phyloP scores from a whole-genome alignment of 2,329 filamentous ascomycete genomes.

The Pseudogymnoascus sp. region DNA sequence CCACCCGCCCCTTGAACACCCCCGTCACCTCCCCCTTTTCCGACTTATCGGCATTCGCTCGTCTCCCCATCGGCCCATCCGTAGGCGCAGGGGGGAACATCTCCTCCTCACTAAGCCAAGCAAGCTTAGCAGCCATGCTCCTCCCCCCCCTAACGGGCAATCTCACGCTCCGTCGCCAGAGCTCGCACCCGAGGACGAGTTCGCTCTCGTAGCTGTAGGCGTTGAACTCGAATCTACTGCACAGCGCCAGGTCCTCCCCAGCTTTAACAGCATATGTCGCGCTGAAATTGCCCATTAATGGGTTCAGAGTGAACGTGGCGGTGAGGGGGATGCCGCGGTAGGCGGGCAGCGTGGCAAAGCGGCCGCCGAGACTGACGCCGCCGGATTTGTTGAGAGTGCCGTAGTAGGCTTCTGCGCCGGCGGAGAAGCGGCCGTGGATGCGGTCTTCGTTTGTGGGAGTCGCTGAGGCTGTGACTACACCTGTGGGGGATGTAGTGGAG shows the following conservation, averaged over 20 bases:
- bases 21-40: slow-evolving; percentile 61
- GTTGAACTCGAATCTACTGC: slow-evolving; percentile 92
- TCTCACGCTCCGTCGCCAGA: slow-evolving; percentile 62
- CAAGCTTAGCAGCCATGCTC: slow-evolving; percentile 48
- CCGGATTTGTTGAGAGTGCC: slow-evolving; percentile 90
- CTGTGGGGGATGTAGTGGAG: slow-evolving; percentile 15
- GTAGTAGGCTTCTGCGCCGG: slow-evolving; percentile 91
- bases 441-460: slow-evolving; percentile 41
- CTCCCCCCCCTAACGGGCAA: slow-evolving; percentile 30
- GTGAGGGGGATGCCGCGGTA: slow-evolving; percentile 85
- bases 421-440: slow-evolving; percentile 76
- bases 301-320: slow-evolving; percentile 86
- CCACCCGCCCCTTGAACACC: slow-evolving; percentile 81
- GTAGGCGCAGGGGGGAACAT: slow-evolving; percentile 12
- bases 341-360: slow-evolving; percentile 79
- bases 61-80: not conserved
- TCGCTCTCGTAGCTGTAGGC: slow-evolving; percentile 97
- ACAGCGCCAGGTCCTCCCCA: slow-evolving; percentile 72
- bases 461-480: slow-evolving; percentile 21
- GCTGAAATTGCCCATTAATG: slow-evolving; percentile 86
- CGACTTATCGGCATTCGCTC: not conserved
- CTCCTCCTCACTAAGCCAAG: slow-evolving; percentile 40
- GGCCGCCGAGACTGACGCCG: slow-evolving; percentile 77
- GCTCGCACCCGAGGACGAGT: slow-evolving; percentile 82
- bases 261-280: slow-evolving; percentile 89